Base-by-base conservation (phyloP, 2,329 filamentous ascomycete species). In the Ophiocordyceps robertsii region DNA sequence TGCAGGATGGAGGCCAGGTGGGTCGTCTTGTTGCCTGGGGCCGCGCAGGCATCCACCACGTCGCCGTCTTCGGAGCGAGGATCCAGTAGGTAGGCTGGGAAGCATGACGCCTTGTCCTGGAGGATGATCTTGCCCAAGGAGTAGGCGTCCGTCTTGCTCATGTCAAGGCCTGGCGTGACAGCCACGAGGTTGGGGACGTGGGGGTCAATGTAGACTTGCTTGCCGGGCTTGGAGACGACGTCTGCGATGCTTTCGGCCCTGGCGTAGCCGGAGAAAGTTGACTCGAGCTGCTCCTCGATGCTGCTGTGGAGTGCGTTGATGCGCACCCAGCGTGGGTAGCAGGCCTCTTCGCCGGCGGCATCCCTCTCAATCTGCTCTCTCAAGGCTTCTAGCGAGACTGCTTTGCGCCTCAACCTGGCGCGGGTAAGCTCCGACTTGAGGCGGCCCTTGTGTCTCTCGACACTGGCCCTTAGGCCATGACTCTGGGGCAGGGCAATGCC, bases 21-120 rank as follows among this genome's bases (percentile, higher is more conserved):
- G 8, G 90, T 96, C 1, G 92, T 96, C 64, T 98, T 98, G 61
- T 98, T 98, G 6, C 92, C 92, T 2, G 92, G 92, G 1, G 92
- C 92, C 0, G 92, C 86, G 58, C 90, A 96, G 0, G 85, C 85
- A 60, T 98, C 92, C n/a, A 96, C 76, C 9, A 93, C 68, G 54
- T 92, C 79, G 21, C 86, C 86, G 49, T 82, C 75, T 44, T 75
- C 68, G 9, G 76, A 65, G 0, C 65, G 65, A 0, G 83, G 78
- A 41, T 94, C 72, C 0, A 98, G 68, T 3, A 98, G 68, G 56
- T 92, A 92, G 1, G 90, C 92, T 0, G 92, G 92, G 55, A 98
- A 95, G 57, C 92, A 98, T 1, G 89, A 95, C 0, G 92, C 90
- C 61, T 95, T 96, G 56, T 96, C 92, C 59, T 98, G 92, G 21